phyloP scores from a whole-genome alignment of 805 yeast species.

The Candida lessepsii region DNA sequence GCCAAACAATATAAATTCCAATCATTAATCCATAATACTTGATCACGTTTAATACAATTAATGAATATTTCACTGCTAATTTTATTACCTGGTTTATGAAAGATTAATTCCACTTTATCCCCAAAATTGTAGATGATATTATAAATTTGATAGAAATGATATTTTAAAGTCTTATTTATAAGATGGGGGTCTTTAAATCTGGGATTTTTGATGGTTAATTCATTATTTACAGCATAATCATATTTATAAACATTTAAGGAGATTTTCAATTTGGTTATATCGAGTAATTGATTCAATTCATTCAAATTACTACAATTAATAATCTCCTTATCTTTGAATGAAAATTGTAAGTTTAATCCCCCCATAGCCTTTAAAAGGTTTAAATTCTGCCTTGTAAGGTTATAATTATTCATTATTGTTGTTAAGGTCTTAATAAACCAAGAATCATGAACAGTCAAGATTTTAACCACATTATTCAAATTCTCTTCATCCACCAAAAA shows the following conservation, averaged over 20 bases:
- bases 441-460: constrained; percentile 84
- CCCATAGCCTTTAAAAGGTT: constrained; percentile 11
- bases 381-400: constrained; percentile 31
- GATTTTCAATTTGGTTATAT: constrained; percentile 73
- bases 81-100: constrained; percentile 58
- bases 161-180: constrained; percentile 10
- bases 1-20: constrained; percentile 56
- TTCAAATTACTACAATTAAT: constrained; percentile 49
- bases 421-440: constrained; percentile 83
- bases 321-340: constrained; percentile 14
- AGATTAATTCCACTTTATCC: constrained; percentile 43
- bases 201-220: not conserved
- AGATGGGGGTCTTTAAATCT: constrained; percentile 3
- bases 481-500: constrained; percentile 54
- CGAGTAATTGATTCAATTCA: constrained; percentile 60
- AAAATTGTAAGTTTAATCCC: not conserved
- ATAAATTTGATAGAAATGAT: constrained; percentile 51
- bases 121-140: constrained; percentile 47
- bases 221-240: constrained; percentile 47
- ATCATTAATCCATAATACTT: constrained; percentile 51
- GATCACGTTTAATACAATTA: constrained; percentile 53
- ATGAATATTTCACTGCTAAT: constrained; percentile 43
- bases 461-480: constrained; percentile 48
- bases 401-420: constrained; percentile 65
- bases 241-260: constrained; percentile 72